These are phyloP conservation scores for Pilobolus umbonatus DNA, from an alignment of 192 early-diverging fungal species.

Conservation along the genomic window DNA sequence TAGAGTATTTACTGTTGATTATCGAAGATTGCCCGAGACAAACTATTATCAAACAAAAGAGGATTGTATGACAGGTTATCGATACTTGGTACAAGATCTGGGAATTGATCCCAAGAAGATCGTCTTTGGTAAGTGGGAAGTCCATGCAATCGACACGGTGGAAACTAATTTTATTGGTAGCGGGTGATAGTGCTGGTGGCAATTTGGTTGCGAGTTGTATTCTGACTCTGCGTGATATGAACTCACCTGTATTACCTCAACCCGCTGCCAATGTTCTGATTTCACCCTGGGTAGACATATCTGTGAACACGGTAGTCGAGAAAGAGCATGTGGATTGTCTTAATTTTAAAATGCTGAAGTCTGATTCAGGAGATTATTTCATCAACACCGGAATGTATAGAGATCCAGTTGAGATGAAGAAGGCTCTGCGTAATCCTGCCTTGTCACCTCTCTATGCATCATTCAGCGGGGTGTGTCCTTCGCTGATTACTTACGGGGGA, in stretches of 20 bases:
- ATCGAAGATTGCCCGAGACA: neutral
- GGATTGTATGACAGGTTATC: slow-evolving; percentile 10
- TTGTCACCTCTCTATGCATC: slow-evolving; percentile 13
- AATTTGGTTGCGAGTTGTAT: slow-evolving; percentile 8
- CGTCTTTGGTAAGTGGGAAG: slow-evolving; percentile 8
- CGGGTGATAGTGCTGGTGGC: slow-evolving; percentile 18
- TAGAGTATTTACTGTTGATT: slow-evolving; percentile 10
- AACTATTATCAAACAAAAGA: slow-evolving; percentile 1
- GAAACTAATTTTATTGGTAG: neutral
- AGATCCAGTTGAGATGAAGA: neutral
- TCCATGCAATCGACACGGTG: neutral
- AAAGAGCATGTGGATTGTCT: neutral
- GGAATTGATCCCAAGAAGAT: slow-evolving; percentile 12
- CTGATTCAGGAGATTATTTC: neutral
- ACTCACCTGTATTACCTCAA: neutral
- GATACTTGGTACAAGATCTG: slow-evolving; percentile 14
- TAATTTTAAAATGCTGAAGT: neutral
- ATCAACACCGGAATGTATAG: neutral
- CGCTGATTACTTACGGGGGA: slow-evolving; percentile 11
- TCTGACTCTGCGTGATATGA: neutral
- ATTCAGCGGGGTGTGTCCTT: slow-evolving; percentile 7
- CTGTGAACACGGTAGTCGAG: neutral
- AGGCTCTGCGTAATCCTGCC: neutral
- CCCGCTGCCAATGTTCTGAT: slow-evolving; percentile 16
- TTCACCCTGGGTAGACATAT: slow-evolving; percentile 16